Percentiles rank a stretch among this genome's conserved stretches.
Conservation (phyloP, 31 red algal genomes). For the Porphyra umbilicalis region DNA sequence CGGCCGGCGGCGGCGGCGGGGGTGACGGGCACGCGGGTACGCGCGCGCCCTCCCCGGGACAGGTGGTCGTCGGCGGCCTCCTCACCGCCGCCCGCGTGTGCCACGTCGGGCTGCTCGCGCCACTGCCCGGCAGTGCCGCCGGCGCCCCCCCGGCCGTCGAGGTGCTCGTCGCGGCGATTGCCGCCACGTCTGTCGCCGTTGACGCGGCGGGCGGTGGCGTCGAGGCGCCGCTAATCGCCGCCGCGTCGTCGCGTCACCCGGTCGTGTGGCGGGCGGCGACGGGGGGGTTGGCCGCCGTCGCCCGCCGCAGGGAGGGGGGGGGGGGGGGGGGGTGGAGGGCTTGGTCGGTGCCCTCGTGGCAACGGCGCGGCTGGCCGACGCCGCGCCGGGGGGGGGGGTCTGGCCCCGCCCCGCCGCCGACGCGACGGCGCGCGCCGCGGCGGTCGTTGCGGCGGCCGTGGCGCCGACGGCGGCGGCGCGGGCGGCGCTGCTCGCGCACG, state of each 20-base stretch:
- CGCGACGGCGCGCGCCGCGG: background rate
- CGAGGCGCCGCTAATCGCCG: background rate
- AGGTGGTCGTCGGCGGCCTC: background rate
- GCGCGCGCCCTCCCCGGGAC: background rate
- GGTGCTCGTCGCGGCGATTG: background rate
- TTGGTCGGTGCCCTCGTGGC: background rate
- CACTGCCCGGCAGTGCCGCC: background rate
- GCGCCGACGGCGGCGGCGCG: background rate
- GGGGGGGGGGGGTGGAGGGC: background rate
- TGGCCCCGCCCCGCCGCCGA: background rate
- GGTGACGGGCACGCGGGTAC: too few species aligned
- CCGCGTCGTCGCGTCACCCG: background rate
- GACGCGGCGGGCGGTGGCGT: background rate
- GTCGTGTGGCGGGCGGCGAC: background rate
- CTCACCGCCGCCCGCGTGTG: background rate
- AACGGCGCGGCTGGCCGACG: background rate
- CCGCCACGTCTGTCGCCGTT: background rate
- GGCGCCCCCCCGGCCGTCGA: background rate
- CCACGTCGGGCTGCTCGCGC: background rate
- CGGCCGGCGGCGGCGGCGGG: too few species aligned
- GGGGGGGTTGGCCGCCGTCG: background rate
- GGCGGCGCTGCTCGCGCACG: too few species aligned
- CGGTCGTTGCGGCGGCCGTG: background rate
- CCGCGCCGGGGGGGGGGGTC: background rate
- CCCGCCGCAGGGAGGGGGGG: background rate